Evolutionary conservation across 1,139 yeast species (phyloP), one percentile per base, ranked within the genome.

Genomic region (Lodderomyces theae): DNA sequence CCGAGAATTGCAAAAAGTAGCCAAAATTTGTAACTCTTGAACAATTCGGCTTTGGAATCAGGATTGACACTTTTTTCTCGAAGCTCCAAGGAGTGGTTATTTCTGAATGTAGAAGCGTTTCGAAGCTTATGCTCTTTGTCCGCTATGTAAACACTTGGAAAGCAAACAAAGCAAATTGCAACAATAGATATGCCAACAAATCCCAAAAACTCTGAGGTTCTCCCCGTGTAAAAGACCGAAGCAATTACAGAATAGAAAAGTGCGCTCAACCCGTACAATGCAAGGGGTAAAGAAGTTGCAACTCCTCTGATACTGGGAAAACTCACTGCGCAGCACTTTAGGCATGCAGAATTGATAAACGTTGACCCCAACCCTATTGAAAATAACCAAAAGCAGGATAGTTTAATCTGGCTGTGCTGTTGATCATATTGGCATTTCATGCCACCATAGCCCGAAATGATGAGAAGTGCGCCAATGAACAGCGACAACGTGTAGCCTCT

Each of bases 241-340:
- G 78, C 80, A 21, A 74, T 52, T 2, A 70, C 66, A 0, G 83
- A 77, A 48, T 70, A 79, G 40, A 77, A 68, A 51, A 78, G 63
- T 1, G 84, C 85, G 63, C 82, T 76, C 16, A 78, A 61, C 0
- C 85, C 85, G 52, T 77, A 78, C 34, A 77, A 61, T 2, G 84
- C 79, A 46, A 78, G 64, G 1, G 85, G 84, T 37, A 79, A 63
- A 2, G 82, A 72, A 1, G 84, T 77, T 6, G 84, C 83, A 10
- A 79, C 68, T 1, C 85, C 85, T 44, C 80, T 57, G 29, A 74
- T 67, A 39, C 72, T 66, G 1, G 85, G 85, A 50, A 77, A 77
- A 21, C 69, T 63, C 18, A 78, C 64, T 35, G 83, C 81, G 55
- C 82, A 72, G 52, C 83, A 78, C 49, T 79, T 79, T 52, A 79